Evolutionary conservation across 768 basidiomycete genomes (phyloP).

Genomic region (Phylloporus sp.): DNA sequence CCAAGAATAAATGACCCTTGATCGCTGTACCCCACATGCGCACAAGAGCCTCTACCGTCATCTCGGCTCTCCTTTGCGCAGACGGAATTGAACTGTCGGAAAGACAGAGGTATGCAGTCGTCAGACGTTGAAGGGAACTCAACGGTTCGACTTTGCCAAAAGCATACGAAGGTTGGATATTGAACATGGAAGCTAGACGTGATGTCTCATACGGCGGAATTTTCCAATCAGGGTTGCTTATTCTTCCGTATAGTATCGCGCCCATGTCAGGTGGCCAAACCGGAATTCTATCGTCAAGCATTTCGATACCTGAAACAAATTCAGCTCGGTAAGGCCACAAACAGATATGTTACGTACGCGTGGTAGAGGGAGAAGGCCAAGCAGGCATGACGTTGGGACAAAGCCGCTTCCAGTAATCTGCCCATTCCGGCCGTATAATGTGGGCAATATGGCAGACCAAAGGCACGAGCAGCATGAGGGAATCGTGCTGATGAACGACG

Average conservation of each 20-base stretch:
- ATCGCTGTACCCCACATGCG: slow-evolving; percentile 34
- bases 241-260: slow-evolving; percentile 53
- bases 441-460: slow-evolving; percentile 61
- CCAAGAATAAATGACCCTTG: slow-evolving; percentile 46
- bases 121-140: slow-evolving; percentile 48
- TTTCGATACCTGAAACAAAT: slow-evolving; percentile 35
- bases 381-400: slow-evolving; percentile 57
- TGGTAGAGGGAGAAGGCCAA: slow-evolving; percentile 53
- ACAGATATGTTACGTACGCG: slow-evolving; percentile 16
- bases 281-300: slow-evolving; percentile 66
- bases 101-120: slow-evolving; percentile 53
- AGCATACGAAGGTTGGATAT: slow-evolving; percentile 50
- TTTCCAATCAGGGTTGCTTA: slow-evolving; percentile 68
- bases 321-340: slow-evolving; percentile 7
- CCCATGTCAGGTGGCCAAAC: slow-evolving; percentile 77
- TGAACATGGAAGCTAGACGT: slow-evolving; percentile 47
- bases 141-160: slow-evolving; percentile 64
- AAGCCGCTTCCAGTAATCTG: slow-evolving; percentile 87
- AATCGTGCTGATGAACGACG: slow-evolving; percentile 49
- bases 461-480: slow-evolving; percentile 54
- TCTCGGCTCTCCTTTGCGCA: slow-evolving; percentile 63
- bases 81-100: slow-evolving; percentile 50
- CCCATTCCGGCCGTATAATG: slow-evolving; percentile 78
- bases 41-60: slow-evolving; percentile 56
- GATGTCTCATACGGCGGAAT: slow-evolving; percentile 44